phyloP scores from a whole-genome alignment of 441 rosid species.

The Flueggea neowawraea region DNA sequence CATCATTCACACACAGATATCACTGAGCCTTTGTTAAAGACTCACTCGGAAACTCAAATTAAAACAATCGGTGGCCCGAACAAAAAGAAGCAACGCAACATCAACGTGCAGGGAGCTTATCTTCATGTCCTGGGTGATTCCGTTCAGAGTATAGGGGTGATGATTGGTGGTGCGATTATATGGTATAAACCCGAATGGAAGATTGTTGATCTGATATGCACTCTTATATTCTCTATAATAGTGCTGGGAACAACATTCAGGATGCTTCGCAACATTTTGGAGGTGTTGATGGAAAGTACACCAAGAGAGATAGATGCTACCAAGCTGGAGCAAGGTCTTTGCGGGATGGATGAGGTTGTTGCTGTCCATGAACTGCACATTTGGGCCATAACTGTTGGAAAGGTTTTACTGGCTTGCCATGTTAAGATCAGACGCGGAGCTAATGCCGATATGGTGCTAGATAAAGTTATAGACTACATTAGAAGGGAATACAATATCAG shows the following conservation, averaged over 20 bases:
- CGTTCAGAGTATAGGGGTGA: conserved; percentile 72
- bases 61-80: conserved; percentile 13
- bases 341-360: conserved; percentile 66
- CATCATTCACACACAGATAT: conserved; percentile 25
- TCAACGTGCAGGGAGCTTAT: conserved; percentile 68
- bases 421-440: conserved; percentile 51
- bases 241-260: conserved; percentile 56
- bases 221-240: conserved; percentile 51
- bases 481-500: conserved; percentile 50
- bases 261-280: conserved; percentile 60
- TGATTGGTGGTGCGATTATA: conserved; percentile 70
- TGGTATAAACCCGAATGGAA: conserved; percentile 80
- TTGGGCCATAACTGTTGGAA: conserved; percentile 74
- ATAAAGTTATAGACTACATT: conserved; percentile 53
- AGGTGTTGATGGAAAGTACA: conserved; percentile 79
- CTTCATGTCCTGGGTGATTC: conserved; percentile 75
- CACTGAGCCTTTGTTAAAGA: conserved; percentile 29
- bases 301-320: conserved; percentile 70
- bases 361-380: conserved; percentile 71
- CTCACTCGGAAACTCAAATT: conserved; percentile 20
- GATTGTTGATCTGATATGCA: conserved; percentile 62
- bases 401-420: conserved; percentile 59
- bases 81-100: conserved; percentile 40
- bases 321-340: conserved; percentile 55
- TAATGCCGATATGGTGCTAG: conserved; percentile 48